Percentiles rank a stretch among this genome's conserved stretches.
These are phyloP conservation scores for Acer campestre DNA, from an alignment of 345 rosid genomes.

Conservation along the genomic window DNA sequence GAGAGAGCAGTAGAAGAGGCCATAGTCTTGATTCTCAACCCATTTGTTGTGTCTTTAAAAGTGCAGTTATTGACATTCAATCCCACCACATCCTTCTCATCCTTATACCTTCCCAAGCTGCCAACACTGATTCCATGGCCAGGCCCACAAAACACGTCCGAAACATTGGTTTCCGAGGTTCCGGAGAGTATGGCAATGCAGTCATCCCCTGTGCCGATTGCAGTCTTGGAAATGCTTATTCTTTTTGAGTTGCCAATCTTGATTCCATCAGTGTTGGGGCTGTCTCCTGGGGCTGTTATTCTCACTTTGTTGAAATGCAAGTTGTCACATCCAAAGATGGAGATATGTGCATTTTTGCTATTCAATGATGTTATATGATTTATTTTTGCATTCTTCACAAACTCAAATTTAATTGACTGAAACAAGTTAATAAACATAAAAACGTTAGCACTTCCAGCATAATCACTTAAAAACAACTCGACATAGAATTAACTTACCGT, in stretches of 20 bases:
- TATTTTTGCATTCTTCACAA: conserved; percentile 24
- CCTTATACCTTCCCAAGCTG: conserved; percentile 38
- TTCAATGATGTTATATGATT: conserved; percentile 18
- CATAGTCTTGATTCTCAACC: conserved; percentile 52
- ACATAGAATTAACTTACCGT: no score
- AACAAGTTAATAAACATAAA: background rate
- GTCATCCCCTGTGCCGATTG: conserved; percentile 42
- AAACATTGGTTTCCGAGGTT: conserved; percentile 33
- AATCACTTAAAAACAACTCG: no score
- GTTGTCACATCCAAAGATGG: conserved; percentile 22
- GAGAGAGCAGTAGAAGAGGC: conserved; percentile 25
- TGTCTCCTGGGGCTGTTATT: conserved; percentile 34
- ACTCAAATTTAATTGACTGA: conserved; percentile 21
- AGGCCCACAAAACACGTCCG: conserved; percentile 42
- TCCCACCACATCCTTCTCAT: conserved; percentile 33
- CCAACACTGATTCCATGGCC: conserved; percentile 59
- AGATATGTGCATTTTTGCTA: conserved; percentile 29
- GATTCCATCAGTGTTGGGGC: conserved; percentile 56
- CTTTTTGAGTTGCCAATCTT: conserved; percentile 35
- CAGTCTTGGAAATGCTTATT: background rate
- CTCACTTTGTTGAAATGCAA: conserved; percentile 11
- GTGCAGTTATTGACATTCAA: conserved; percentile 21
- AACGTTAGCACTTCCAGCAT: no score
- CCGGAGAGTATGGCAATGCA: conserved; percentile 50
- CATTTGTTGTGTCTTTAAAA: conserved; percentile 22